Evolutionary conservation across 208 protist species (phyloP).

Genomic region (Endotrypanum monterogeii): DNA sequence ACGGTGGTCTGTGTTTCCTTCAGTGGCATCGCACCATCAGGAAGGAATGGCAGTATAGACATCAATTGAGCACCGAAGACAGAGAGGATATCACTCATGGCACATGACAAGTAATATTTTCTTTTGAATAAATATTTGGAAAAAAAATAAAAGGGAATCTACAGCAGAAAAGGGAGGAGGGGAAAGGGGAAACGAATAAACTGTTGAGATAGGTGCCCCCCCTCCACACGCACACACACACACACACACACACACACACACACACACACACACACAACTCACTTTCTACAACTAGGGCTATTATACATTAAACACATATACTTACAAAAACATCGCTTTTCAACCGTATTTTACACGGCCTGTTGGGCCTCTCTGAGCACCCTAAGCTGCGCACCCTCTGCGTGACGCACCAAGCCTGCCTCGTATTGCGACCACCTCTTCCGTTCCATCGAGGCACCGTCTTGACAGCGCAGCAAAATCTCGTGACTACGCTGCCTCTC

Average conservation of each 20-base stretch:
- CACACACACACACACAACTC: neutral
- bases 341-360: neutral
- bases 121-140: neutral
- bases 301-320: conserved; percentile 1
- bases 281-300: neutral
- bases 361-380: conserved; percentile 20
- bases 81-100: neutral
- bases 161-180: neutral
- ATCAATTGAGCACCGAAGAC: neutral
- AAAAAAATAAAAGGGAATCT: neutral
- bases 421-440: conserved; percentile 77
- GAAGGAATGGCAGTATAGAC: neutral
- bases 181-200: neutral
- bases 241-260: too few species aligned
- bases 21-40: neutral
- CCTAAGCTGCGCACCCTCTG: conserved; percentile 21
- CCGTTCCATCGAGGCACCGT: conserved; percentile 63
- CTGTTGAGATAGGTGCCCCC: neutral
- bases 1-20: neutral
- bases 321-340: neutral
- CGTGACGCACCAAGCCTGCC: conserved; percentile 38
- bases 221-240: too few species aligned
- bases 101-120: neutral
- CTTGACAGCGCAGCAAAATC: conserved; percentile 57
- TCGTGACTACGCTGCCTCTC: conserved; percentile 64